Percentiles rank a stretch among this genome's conserved stretches.
Evolutionary conservation across 768 basidiomycete species (phyloP).

Genomic region (Termitomyces sp.): DNA sequence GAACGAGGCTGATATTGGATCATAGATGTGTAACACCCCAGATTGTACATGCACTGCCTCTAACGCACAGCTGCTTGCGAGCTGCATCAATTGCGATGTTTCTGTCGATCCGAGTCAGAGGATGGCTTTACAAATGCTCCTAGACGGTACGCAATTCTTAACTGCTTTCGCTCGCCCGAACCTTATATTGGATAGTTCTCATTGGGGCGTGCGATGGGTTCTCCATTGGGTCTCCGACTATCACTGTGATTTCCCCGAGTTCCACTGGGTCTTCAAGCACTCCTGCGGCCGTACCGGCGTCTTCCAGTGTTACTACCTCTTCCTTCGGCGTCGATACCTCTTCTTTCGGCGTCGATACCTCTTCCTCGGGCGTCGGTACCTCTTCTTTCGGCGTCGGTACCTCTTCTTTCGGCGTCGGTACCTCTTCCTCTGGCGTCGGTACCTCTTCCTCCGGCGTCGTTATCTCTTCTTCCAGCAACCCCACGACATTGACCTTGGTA

Average conservation of each 20-base stretch:
- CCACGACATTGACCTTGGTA: too few relatives aligned
- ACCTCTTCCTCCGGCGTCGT: too few relatives aligned
- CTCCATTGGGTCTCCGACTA: not conserved
- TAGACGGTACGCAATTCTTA: conserved; percentile 17
- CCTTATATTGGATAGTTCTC: not conserved
- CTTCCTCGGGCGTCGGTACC: too few relatives aligned
- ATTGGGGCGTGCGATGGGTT: not conserved
- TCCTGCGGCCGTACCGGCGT: too few relatives aligned
- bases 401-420: too few relatives aligned
- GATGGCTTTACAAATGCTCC: conserved; percentile 16
- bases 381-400: too few relatives aligned
- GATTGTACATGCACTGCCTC: conserved; percentile 20
- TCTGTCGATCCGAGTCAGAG: conserved; percentile 9
- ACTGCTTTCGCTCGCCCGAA: not conserved
- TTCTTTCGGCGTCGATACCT: not conserved
- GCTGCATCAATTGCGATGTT: conserved; percentile 26
- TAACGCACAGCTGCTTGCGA: conserved; percentile 18
- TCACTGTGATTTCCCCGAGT: too few relatives aligned
- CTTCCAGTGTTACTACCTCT: not conserved
- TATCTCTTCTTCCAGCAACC: not conserved
- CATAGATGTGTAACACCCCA: conserved; percentile 17
- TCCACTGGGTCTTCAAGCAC: not conserved
- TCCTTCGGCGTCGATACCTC: too few relatives aligned
- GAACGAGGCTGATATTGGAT: not conserved
- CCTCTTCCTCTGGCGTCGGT: too few relatives aligned